Conservation (phyloP, 1,284 basidiomycete genomes). For the Ustilago crameri region DNA sequence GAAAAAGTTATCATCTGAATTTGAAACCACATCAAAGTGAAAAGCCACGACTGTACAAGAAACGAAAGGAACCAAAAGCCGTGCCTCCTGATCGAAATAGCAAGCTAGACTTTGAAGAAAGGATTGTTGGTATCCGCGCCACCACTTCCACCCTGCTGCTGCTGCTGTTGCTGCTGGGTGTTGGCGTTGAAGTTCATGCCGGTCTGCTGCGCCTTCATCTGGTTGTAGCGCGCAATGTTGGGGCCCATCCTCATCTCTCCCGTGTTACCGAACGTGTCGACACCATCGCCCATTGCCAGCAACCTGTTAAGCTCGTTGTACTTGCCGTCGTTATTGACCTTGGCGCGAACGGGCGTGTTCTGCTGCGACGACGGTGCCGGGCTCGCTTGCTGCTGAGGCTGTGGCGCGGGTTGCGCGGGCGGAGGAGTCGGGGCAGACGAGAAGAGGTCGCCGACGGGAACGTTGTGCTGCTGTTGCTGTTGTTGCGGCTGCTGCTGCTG, state of each 20-base stretch:
- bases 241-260: constrained; percentile 65
- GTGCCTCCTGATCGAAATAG: no score
- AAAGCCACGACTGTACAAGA: not conserved
- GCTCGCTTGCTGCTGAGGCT: constrained; percentile 12
- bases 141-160: constrained; percentile 10
- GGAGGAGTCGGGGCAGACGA: constrained; percentile 46
- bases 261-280: constrained; percentile 67
- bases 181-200: constrained; percentile 49
- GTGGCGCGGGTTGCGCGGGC: constrained; percentile 23
- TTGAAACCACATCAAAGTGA: no score
- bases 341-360: constrained; percentile 35
- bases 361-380: constrained; percentile 24
- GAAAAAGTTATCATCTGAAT: not conserved
- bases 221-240: constrained; percentile 42
- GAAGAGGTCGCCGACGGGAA: constrained; percentile 60
- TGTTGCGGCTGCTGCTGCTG: constrained; percentile 41
- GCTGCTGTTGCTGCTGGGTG: constrained; percentile 21
- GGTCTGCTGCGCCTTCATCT: constrained; percentile 52
- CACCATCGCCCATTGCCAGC: constrained; percentile 63
- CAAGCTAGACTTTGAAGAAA: constrained; percentile 53
- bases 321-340: constrained; percentile 47
- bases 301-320: constrained; percentile 64
- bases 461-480: constrained; percentile 50
- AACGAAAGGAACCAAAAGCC: no score
- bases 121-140: constrained; percentile 49